Conservation (phyloP, 768 basidiomycete genomes). For the Pisolithus tinctorius region DNA sequence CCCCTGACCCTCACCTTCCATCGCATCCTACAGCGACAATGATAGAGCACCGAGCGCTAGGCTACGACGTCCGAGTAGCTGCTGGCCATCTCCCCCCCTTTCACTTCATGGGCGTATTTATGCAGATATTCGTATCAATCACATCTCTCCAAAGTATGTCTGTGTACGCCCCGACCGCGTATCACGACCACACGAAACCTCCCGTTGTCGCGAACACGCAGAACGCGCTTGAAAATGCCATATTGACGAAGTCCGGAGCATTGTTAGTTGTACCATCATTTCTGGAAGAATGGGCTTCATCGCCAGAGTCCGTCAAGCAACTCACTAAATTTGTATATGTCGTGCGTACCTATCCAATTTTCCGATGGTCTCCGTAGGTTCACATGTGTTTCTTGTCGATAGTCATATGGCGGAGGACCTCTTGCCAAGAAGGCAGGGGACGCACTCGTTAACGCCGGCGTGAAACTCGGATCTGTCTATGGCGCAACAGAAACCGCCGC, state of each 20-base stretch:
- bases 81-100: slow-evolving; percentile 23
- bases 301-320: slow-evolving; percentile 15
- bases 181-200: slow-evolving; percentile 10
- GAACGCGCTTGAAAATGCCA: slow-evolving; percentile 32
- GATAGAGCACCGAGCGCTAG: neutral
- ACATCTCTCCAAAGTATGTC: slow-evolving; percentile 9
- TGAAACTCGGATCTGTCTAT: slow-evolving; percentile 27
- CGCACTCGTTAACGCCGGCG: slow-evolving; percentile 25
- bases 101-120: slow-evolving; percentile 16
- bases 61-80: slow-evolving; percentile 13
- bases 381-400: neutral
- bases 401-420: slow-evolving; percentile 36
- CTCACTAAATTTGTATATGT: slow-evolving; percentile 22
- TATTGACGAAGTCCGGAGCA: slow-evolving; percentile 19
- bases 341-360: slow-evolving; percentile 14
- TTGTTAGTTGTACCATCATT: slow-evolving; percentile 34
- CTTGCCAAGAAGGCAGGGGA: slow-evolving; percentile 31
- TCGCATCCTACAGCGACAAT: slow-evolving; percentile 1
- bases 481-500: slow-evolving; percentile 29
- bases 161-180: slow-evolving; percentile 23
- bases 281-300: slow-evolving; percentile 30
- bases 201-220: slow-evolving; percentile 35
- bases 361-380: too few relatives aligned
- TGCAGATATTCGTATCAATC: slow-evolving; percentile 15
- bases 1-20: neutral